phyloP scores from a whole-genome alignment of 2,329 filamentous ascomycete species.

The Blumeria graminis region DNA sequence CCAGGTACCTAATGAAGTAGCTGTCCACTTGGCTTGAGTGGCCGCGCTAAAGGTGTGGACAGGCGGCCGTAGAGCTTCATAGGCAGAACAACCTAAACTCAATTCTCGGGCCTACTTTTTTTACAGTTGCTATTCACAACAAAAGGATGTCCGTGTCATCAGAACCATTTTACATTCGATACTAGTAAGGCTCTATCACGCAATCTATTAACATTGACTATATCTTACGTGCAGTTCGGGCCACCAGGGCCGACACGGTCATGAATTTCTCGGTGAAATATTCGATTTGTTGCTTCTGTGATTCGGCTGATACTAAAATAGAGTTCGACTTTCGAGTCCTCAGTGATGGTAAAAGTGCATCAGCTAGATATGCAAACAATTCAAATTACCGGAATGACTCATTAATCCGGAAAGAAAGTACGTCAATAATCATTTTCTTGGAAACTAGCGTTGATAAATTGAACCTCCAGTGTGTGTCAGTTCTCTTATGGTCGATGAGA shows the following conservation, averaged over 20 bases:
- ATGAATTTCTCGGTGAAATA: slow-evolving; percentile 73
- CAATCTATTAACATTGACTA: slow-evolving; percentile 4
- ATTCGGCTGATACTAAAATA: slow-evolving; percentile 18
- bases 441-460: background rate
- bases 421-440: slow-evolving; percentile 16
- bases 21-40: too few species aligned
- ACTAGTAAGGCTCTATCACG: slow-evolving; percentile 51
- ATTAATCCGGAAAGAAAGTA: slow-evolving; percentile 97
- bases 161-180: slow-evolving; percentile 76
- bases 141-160: too few species aligned
- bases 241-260: slow-evolving; percentile 88
- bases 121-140: too few species aligned
- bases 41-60: too few species aligned
- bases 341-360: slow-evolving; percentile 77
- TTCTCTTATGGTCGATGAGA: slow-evolving; percentile 70
- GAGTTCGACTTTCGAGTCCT: slow-evolving; percentile 93
- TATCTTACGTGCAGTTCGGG: slow-evolving; percentile 43
- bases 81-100: too few species aligned
- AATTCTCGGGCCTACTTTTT: too few species aligned
- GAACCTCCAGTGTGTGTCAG: slow-evolving; percentile 67
- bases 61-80: too few species aligned
- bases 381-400: slow-evolving; percentile 99
- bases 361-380: slow-evolving; percentile 94
- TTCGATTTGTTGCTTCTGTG: background rate
- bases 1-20: too few species aligned